phyloP scores from a whole-genome alignment of 306 rosid species.

The Parietaria judaica region DNA sequence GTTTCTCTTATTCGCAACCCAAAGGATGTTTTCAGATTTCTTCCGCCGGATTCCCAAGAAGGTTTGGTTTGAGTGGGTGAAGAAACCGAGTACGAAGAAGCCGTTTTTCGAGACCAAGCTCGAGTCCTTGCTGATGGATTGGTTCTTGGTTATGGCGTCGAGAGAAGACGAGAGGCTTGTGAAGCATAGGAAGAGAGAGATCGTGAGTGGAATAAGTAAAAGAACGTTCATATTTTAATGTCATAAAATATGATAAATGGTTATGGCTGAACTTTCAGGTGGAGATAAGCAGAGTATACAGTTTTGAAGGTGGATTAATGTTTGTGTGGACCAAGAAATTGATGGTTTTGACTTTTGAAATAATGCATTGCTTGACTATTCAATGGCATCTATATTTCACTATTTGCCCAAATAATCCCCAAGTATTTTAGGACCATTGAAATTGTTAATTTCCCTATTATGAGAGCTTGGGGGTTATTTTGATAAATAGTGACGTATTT shows the following conservation, averaged over 20 bases:
- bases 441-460: no score
- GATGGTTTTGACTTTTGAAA: no score
- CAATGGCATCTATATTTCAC: no score
- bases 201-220: background rate
- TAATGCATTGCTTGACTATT: no score
- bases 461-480: no score
- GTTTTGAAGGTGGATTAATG: background rate
- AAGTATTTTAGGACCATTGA: no score
- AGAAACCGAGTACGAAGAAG: constrained; percentile 41
- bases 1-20: constrained; percentile 37
- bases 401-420: no score
- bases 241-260: background rate
- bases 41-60: constrained; percentile 51
- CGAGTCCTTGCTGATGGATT: constrained; percentile 11
- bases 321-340: background rate
- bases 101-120: constrained; percentile 26
- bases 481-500: no score
- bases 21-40: constrained; percentile 23
- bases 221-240: constrained; percentile 5
- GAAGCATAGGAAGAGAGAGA: constrained; percentile 2
- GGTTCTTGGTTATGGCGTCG: constrained; percentile 17
- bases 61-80: constrained; percentile 21
- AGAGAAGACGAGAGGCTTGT: constrained; percentile 9
- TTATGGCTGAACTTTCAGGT: background rate
- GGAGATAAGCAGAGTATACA: no score